Base-by-base conservation (phyloP, 495 filamentous ascomycete genomes). In the Tuber microsphaerosporum region DNA sequence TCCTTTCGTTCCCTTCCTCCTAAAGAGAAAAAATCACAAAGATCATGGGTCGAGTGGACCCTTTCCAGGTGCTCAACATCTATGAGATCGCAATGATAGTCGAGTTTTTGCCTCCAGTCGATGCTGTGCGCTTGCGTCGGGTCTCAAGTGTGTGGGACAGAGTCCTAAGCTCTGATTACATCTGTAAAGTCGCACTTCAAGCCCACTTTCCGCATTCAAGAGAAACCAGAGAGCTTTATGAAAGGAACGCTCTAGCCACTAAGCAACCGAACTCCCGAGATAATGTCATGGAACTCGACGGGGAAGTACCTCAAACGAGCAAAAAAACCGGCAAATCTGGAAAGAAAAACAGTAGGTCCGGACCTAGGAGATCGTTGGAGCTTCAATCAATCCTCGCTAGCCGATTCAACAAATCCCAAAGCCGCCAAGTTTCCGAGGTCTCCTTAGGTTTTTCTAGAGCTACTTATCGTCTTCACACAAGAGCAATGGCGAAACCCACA, bases 1-100 rank as follows among this genome's bases (percentile, higher is more conserved):
- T 31, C 2, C 10, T 61, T 14, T 61, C n/a, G 5, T 31, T 7
- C 45, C 16, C 45, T 31, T 65, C 14, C 34, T 17, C 12, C 56
- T 1, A 34, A 34, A 65, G 26, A 31, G 26, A 10, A n/a, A 22
- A 34, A 26, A 31, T 51, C 19, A 56, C 39, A 71, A 72, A 79
- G 39, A 77, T 71, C 19, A 79, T 79, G 77, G 76, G 76, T 43
- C 61, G 70, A 16, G 48, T 70, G 41, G 79, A 81, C 70, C 79
- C 79, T 20, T 77, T 81, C 48, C n/a, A 45, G 44, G 73, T 51
- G 51, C 78, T 81, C 65, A 65, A 81, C 70, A 77, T 81, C 69
- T 71, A 81, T 75, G 79, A 81, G 69, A 34, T 81, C 41, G 79
- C 79, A 74, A 81, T 81, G 56, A 77, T 81, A 71, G 79, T 71